phyloP scores from a whole-genome alignment of 2,329 filamentous ascomycete species.

The Furcasterigmium sp. region DNA sequence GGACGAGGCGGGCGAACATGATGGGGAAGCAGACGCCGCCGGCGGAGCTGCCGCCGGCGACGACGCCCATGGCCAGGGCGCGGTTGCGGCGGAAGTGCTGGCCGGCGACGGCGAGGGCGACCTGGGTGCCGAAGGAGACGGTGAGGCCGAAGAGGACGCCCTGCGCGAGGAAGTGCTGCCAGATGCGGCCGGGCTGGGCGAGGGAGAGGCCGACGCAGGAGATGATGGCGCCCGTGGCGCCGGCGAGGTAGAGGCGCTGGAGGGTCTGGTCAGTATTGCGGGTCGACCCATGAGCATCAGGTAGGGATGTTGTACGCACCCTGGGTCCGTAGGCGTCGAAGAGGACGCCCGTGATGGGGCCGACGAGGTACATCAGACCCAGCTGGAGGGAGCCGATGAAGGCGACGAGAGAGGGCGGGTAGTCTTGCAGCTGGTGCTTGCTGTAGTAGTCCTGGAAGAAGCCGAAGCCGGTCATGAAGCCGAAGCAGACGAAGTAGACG shows the following conservation, averaged over 20 bases:
- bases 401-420: slow-evolving; percentile 31
- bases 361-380: slow-evolving; percentile 31
- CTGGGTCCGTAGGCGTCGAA: slow-evolving; percentile 24
- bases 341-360: slow-evolving; percentile 31
- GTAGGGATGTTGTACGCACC: neutral
- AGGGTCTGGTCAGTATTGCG: neutral
- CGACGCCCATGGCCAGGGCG: slow-evolving; percentile 22
- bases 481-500: slow-evolving; percentile 12
- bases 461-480: slow-evolving; percentile 36
- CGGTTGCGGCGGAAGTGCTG: slow-evolving; percentile 30
- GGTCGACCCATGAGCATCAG: neutral
- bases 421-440: slow-evolving; percentile 22
- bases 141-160: slow-evolving; percentile 17
- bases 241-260: slow-evolving; percentile 6
- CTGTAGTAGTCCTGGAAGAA: slow-evolving; percentile 40
- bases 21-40: slow-evolving; percentile 15
- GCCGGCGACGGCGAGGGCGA: slow-evolving; percentile 13
- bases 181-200: slow-evolving; percentile 15
- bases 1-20: slow-evolving; percentile 33
- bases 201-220: slow-evolving; percentile 8
- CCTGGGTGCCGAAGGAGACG: slow-evolving; percentile 7
- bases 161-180: slow-evolving; percentile 32
- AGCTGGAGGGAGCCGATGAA: slow-evolving; percentile 39
- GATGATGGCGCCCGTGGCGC: slow-evolving; percentile 5
- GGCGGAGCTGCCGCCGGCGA: slow-evolving; percentile 12